These are phyloP conservation scores for Colletotrichum cordylinicola DNA, from an alignment of 2,329 filamentous ascomycete genomes.

Conservation along the genomic window DNA sequence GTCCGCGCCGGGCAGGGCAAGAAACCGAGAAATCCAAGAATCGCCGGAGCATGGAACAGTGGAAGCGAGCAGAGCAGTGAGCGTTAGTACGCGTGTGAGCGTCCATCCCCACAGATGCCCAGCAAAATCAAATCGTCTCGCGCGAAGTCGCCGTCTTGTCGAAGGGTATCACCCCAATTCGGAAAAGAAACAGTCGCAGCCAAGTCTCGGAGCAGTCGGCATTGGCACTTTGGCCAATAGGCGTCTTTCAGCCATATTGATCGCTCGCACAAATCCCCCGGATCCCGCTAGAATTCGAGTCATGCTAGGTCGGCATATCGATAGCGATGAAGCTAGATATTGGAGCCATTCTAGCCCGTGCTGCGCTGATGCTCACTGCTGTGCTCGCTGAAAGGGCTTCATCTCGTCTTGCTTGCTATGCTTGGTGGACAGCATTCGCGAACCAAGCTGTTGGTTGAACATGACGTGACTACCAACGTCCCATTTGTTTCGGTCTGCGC, in stretches of 20 bases:
- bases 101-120: background rate
- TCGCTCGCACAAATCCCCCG: background rate
- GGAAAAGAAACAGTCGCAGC: background rate
- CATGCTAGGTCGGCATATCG: background rate
- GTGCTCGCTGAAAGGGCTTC: slow-evolving; percentile 46
- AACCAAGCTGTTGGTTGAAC: slow-evolving; percentile 12
- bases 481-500: slow-evolving; percentile 24
- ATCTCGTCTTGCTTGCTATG: background rate
- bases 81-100: slow-evolving; percentile 26
- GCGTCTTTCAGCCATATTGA: background rate
- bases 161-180: slow-evolving; percentile 21
- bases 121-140: background rate
- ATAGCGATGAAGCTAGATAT: slow-evolving; percentile 8
- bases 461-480: slow-evolving; percentile 26
- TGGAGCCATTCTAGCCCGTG: slow-evolving; percentile 16
- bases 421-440: background rate
- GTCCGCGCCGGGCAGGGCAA: slow-evolving; percentile 25
- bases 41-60: slow-evolving; percentile 1
- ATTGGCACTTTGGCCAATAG: background rate
- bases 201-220: background rate
- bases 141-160: slow-evolving; percentile 8
- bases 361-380: slow-evolving; percentile 54
- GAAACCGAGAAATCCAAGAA: slow-evolving; percentile 23
- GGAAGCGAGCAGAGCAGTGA: slow-evolving; percentile 43
- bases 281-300: background rate